Evolutionary conservation across 2,329 filamentous ascomycete species (phyloP).

Genomic region (Fusarium protoensiforme): DNA sequence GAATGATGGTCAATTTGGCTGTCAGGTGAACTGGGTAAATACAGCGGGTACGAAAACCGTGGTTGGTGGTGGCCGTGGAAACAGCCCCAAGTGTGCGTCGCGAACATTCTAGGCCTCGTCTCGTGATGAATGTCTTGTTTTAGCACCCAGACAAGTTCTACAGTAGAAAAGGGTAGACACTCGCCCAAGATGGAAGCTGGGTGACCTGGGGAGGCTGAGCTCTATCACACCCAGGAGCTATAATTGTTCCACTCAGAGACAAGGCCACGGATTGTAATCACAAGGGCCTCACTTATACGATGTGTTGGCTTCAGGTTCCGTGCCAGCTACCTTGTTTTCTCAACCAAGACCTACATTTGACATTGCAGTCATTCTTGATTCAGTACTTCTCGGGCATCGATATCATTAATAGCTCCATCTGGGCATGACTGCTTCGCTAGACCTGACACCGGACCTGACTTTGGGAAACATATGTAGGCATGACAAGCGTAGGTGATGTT

Average conservation of each 20-base stretch:
- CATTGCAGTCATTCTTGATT: not conserved
- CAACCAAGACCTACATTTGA: not conserved
- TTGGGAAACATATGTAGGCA: not conserved
- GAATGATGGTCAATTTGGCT: not conserved
- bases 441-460: not conserved
- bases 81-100: slow-evolving; percentile 4
- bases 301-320: not conserved
- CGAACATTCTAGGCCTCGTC: slow-evolving; percentile 12
- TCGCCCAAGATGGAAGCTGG: not conserved
- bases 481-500: not conserved
- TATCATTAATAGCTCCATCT: not conserved
- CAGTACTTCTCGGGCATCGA: not conserved
- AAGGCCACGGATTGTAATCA: not conserved
- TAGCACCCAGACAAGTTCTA: not conserved
- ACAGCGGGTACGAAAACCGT: slow-evolving; percentile 13
- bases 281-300: not conserved
- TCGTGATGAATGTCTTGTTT: slow-evolving; percentile 25
- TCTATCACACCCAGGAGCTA: not conserved
- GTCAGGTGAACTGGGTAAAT: slow-evolving; percentile 10
- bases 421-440: not conserved
- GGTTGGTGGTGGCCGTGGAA: slow-evolving; percentile 26
- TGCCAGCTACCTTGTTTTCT: not conserved
- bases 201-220: not conserved
- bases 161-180: not conserved
- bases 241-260: not conserved